Conservation (phyloP, 441 rosid species). For the Macaranga tanarius region DNA sequence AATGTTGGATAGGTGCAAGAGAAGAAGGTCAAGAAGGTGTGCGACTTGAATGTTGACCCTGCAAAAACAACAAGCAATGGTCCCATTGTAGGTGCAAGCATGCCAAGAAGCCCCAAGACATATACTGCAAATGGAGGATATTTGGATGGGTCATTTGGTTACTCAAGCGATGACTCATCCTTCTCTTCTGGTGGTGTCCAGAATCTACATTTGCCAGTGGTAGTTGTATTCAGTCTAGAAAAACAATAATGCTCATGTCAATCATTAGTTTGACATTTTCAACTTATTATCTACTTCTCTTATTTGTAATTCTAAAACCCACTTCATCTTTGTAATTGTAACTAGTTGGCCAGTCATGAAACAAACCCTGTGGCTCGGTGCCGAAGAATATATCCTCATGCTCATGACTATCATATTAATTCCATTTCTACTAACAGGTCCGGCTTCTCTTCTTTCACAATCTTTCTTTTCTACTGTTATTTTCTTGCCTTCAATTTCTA, state of each 20-base stretch:
- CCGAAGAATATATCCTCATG: constrained; percentile 94
- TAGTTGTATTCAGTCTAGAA: constrained; percentile 46
- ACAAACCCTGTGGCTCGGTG: constrained; percentile 86
- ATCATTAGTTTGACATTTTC: neutral
- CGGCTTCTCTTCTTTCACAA: constrained; percentile 9
- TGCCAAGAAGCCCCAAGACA: constrained; percentile 41
- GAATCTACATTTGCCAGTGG: constrained; percentile 84
- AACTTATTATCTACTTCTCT: neutral
- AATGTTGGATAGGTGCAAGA: constrained; percentile 75
- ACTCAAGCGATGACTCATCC: constrained; percentile 50
- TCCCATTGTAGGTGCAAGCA: constrained; percentile 61
- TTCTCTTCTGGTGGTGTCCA: constrained; percentile 75
- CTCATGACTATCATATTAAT: constrained; percentile 98
- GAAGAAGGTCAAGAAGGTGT: constrained; percentile 87
- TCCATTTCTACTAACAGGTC: constrained; percentile 97
- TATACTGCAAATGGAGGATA: constrained; percentile 62
- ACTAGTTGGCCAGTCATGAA: constrained; percentile 80
- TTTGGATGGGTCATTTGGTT: constrained; percentile 41
- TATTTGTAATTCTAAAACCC: constrained; percentile 11
- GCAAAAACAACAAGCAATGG: constrained; percentile 68
- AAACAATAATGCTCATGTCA: neutral
- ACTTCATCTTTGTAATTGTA: neutral
- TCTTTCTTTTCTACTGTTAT: constrained; percentile 1
- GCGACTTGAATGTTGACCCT: constrained; percentile 75
- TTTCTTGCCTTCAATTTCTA: neutral